A percentile compares a stretch with the other conserved stretches of the same genome.
Evolutionary conservation across 208 protist species (phyloP).

Genomic region (Leishmania major): DNA sequence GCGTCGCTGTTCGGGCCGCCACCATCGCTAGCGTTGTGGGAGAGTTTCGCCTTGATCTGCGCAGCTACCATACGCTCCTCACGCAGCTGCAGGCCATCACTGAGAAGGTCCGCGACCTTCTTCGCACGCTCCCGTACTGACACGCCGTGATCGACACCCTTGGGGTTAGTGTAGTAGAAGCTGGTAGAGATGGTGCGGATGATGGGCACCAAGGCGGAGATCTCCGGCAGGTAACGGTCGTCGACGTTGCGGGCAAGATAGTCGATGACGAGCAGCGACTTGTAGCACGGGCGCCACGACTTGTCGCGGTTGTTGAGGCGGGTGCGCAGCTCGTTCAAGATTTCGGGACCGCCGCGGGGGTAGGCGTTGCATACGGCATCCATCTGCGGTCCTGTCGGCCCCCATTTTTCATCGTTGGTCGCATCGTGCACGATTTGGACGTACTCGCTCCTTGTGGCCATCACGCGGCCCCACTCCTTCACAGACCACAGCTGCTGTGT

Average conservation of each 20-base stretch:
- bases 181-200: slow-evolving; percentile 72
- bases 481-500: slow-evolving; percentile 68
- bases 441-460: slow-evolving; percentile 72
- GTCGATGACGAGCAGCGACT: slow-evolving; percentile 85
- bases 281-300: slow-evolving; percentile 89
- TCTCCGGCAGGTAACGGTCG: slow-evolving; percentile 67
- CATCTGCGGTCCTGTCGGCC: slow-evolving; percentile 89
- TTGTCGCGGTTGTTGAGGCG: slow-evolving; percentile 86
- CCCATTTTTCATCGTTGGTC: slow-evolving; percentile 91
- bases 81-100: slow-evolving; percentile 72
- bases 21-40: slow-evolving; percentile 45
- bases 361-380: slow-evolving; percentile 79
- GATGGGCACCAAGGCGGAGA: slow-evolving; percentile 69
- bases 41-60: slow-evolving; percentile 68
- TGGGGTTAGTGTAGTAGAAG: slow-evolving; percentile 88
- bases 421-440: slow-evolving; percentile 75
- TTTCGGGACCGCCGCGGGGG: slow-evolving; percentile 54
- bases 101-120: slow-evolving; percentile 82
- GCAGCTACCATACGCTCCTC: slow-evolving; percentile 81
- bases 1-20: slow-evolving; percentile 26
- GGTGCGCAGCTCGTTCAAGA: slow-evolving; percentile 83
- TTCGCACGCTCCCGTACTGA: slow-evolving; percentile 87
- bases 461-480: slow-evolving; percentile 85
- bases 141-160: slow-evolving; percentile 87
- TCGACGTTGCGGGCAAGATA: slow-evolving; percentile 79